phyloP scores from a whole-genome alignment of 2,329 filamentous ascomycete genomes.

The Falciphora oryzae region DNA sequence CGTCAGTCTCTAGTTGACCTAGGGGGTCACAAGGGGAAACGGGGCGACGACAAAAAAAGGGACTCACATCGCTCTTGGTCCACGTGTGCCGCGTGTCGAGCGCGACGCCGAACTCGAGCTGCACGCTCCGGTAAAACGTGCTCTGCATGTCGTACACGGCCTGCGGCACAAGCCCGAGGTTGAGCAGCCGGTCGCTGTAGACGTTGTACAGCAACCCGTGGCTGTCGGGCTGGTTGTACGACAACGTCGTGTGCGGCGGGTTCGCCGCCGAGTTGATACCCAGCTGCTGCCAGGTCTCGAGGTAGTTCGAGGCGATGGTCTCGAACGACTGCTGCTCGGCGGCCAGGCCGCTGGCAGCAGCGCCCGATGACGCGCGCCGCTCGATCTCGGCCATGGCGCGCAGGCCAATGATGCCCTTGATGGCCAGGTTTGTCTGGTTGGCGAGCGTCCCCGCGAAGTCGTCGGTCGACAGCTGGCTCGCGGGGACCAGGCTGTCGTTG shows the following conservation, averaged over 20 bases:
- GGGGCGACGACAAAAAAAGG: not conserved
- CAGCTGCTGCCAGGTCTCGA: constrained; percentile 64
- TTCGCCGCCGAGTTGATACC: constrained; percentile 62
- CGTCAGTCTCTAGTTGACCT: not conserved
- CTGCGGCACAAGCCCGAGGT: constrained; percentile 69
- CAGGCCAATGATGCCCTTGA: constrained; percentile 76
- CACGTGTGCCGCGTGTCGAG: constrained; percentile 77
- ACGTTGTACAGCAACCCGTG: constrained; percentile 68
- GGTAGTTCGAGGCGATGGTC: constrained; percentile 43
- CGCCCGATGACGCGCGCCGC: constrained; percentile 49
- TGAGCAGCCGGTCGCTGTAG: constrained; percentile 71
- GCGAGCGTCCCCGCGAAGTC: constrained; percentile 72
- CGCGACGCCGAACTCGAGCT: constrained; percentile 72
- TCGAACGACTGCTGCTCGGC: constrained; percentile 24
- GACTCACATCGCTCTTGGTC: constrained; percentile 63
- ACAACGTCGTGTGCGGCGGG: constrained; percentile 65
- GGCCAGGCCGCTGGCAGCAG: constrained; percentile 43
- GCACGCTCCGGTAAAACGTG: constrained; percentile 66
- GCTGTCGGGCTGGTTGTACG: constrained; percentile 61
- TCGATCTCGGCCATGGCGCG: constrained; percentile 59
- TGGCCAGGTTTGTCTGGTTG: constrained; percentile 67
- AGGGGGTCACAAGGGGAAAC: no score
- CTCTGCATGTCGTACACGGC: constrained; percentile 73
- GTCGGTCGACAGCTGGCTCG: constrained; percentile 69
- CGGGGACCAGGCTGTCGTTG: constrained; percentile 62